phyloP scores from a whole-genome alignment of 148 eudicot species.

The Camellia japonica region DNA sequence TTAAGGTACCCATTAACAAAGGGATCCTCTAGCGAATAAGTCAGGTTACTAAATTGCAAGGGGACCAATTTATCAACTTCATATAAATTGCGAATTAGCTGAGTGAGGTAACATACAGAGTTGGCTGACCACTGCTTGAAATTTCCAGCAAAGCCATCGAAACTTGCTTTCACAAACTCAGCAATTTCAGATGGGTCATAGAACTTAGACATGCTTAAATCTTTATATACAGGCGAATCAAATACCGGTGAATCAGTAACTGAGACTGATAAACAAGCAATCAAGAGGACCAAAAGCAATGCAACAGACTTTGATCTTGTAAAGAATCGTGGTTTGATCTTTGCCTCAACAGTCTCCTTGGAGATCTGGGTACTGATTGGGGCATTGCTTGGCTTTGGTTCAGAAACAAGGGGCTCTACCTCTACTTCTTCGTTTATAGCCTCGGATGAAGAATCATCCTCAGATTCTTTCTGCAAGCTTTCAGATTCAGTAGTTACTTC shows the following conservation, averaged over 20 bases:
- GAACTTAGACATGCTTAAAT: conserved; percentile 29
- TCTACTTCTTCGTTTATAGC: conserved; percentile 22
- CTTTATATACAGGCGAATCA: conserved; percentile 22
- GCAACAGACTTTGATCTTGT: conserved; percentile 36
- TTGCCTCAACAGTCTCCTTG: conserved; percentile 25
- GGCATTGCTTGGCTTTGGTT: conserved; percentile 18
- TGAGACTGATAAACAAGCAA: conserved; percentile 39
- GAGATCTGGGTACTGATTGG: conserved; percentile 12
- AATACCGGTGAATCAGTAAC: conserved; percentile 27
- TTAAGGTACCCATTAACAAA: conserved; percentile 20
- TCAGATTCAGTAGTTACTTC: conserved; percentile 44
- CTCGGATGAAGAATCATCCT: conserved; percentile 39
- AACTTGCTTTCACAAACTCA: conserved; percentile 32
- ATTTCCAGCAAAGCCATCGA: conserved; percentile 26
- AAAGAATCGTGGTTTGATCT: conserved; percentile 24
- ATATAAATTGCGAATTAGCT: conserved; percentile 24
- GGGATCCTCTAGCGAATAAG: conserved; percentile 39
- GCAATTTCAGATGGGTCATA: conserved; percentile 27
- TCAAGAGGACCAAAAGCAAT: conserved; percentile 39
- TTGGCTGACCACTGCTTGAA: conserved; percentile 38
- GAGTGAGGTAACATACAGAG: conserved; percentile 32
- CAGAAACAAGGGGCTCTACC: conserved; percentile 24
- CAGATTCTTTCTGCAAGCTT: conserved; percentile 35
- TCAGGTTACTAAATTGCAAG: conserved; percentile 41
- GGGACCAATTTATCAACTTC: conserved; percentile 30